phyloP scores from a whole-genome alignment of 2,329 filamentous ascomycete species.

The Penicillium janthinellum region DNA sequence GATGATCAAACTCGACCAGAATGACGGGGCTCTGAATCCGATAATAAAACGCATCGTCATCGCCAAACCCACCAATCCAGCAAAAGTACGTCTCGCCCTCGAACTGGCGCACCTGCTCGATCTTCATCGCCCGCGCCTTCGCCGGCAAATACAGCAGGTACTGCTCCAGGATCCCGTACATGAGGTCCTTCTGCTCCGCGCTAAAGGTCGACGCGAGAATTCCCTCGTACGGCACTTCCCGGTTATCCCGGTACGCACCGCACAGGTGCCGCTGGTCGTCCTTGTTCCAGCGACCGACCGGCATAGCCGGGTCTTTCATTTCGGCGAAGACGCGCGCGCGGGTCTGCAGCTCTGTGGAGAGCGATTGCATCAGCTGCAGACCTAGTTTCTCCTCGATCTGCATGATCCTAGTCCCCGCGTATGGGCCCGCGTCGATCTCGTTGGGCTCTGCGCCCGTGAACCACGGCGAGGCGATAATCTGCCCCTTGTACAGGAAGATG shows the following conservation, averaged over 20 bases:
- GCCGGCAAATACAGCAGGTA: slow-evolving; percentile 70
- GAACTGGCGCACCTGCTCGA: slow-evolving; percentile 57
- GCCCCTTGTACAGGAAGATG: slow-evolving; percentile 65
- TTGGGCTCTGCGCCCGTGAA: slow-evolving; percentile 84
- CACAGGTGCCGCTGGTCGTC: slow-evolving; percentile 78
- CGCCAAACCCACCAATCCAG: slow-evolving; percentile 70
- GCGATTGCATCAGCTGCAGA: slow-evolving; percentile 68
- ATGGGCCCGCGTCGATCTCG: slow-evolving; percentile 65
- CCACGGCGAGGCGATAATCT: slow-evolving; percentile 71
- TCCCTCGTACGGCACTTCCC: slow-evolving; percentile 74
- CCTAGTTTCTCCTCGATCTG: slow-evolving; percentile 66
- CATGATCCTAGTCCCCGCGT: slow-evolving; percentile 67
- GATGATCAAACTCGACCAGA: slow-evolving; percentile 76
- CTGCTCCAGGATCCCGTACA: slow-evolving; percentile 63
- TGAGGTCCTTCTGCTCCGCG: slow-evolving; percentile 52
- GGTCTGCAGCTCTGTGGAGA: slow-evolving; percentile 50
- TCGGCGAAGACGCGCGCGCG: slow-evolving; percentile 60
- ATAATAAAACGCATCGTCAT: slow-evolving; percentile 74
- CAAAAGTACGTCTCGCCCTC: slow-evolving; percentile 75
- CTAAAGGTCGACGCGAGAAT: slow-evolving; percentile 53
- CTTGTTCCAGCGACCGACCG: slow-evolving; percentile 67
- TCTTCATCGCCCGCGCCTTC: slow-evolving; percentile 55
- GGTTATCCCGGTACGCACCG: slow-evolving; percentile 77
- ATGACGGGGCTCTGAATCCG: slow-evolving; percentile 75
- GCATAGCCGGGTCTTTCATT: slow-evolving; percentile 68